Percentiles rank a stretch among this genome's conserved stretches.
Evolutionary conservation across 352 stramenopile genomes (phyloP).

Genomic region (Ophiocytium majus): DNA sequence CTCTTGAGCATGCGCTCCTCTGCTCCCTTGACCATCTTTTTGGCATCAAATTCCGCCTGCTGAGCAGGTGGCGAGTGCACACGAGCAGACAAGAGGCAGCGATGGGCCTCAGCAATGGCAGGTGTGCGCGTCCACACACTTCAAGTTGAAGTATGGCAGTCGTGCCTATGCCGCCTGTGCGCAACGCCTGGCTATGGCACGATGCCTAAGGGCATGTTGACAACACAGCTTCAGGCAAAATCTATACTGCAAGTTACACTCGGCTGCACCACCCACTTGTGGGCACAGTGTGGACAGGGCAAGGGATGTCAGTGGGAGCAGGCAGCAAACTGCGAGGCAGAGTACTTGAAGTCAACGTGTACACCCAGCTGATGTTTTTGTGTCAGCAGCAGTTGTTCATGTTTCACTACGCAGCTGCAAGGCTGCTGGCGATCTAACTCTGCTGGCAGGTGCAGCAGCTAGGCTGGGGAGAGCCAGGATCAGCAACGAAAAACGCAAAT

Average conservation of each 20-base stretch:
- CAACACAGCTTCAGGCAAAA: neutral
- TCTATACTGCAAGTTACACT: neutral
- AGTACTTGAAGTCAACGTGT: neutral
- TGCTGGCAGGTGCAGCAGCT: no score
- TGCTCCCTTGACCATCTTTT: constrained; percentile 26
- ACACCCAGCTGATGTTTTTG: neutral
- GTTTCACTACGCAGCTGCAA: neutral
- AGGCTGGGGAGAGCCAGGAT: no score
- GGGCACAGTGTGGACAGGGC: neutral
- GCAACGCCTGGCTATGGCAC: no score
- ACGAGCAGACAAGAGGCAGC: neutral
- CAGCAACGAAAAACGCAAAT: no score
- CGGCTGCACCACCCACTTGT: neutral
- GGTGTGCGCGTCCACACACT: neutral
- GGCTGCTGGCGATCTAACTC: neutral
- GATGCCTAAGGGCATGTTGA: neutral
- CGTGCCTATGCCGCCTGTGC: no score
- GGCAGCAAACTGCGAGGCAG: neutral
- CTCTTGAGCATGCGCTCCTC: constrained; percentile 25
- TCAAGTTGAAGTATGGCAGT: no score
- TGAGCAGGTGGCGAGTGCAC: neutral
- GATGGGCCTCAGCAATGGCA: neutral
- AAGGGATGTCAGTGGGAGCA: no score
- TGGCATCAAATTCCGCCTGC: constrained; percentile 24
- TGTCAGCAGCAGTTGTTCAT: neutral